These are phyloP conservation scores for Setomelanomma holmii DNA, from an alignment of 2,329 filamentous ascomycete species.

Conservation along the genomic window DNA sequence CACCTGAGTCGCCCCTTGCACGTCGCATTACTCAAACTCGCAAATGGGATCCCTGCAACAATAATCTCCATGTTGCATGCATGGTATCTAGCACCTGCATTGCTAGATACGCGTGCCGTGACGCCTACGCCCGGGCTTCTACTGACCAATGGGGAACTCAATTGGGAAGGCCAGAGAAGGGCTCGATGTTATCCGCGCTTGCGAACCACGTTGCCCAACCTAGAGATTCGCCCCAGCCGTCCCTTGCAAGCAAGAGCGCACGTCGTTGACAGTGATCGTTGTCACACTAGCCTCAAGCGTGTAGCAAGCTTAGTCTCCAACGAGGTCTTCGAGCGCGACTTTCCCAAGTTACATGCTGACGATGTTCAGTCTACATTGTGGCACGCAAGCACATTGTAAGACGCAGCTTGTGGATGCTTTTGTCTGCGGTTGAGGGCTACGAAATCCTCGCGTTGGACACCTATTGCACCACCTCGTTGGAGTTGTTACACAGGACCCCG, in stretches of 20 bases:
- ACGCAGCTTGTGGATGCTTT: no score
- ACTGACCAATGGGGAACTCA: no score
- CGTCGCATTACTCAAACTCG: constrained; percentile 1
- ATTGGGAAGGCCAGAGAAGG: no score
- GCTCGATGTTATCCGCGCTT: no score
- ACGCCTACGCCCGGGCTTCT: no score
- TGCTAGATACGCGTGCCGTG: neutral
- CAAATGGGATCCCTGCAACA: neutral
- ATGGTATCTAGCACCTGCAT: neutral
- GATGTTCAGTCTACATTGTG: no score
- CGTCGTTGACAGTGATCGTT: neutral
- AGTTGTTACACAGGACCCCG: neutral
- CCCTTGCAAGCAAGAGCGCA: neutral
- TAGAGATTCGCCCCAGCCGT: neutral
- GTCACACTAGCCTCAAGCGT: neutral
- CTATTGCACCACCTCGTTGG: no score
- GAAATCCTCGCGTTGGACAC: no score
- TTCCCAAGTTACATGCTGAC: no score
- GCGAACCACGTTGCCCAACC: no score
- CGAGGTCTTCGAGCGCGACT: neutral
- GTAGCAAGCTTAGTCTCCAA: neutral
- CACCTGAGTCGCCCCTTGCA: neutral
- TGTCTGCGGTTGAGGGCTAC: no score
- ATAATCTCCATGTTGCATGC: neutral
- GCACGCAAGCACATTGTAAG: no score